phyloP scores from a whole-genome alignment of 371 early-diverging fungal genomes.

The Dichotomocladium elegans region DNA sequence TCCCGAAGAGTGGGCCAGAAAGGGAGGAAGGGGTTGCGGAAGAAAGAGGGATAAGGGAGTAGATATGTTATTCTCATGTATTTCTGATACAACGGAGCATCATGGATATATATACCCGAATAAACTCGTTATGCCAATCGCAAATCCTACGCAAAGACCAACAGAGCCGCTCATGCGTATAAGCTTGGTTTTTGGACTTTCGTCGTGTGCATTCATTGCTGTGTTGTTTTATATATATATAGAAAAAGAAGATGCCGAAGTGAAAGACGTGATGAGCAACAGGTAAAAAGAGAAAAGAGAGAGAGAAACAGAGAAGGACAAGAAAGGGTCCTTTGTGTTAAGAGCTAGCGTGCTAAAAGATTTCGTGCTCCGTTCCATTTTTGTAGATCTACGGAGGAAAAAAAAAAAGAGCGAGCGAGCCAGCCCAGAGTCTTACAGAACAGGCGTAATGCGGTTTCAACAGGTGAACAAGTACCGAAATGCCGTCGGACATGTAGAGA shows the following conservation, averaged over 20 bases:
- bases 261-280: neutral
- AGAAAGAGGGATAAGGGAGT: too few relatives aligned
- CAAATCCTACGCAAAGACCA: constrained; percentile 17
- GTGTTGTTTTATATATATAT: too few relatives aligned
- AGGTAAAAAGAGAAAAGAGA: constrained; percentile 1
- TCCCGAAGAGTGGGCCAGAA: too few relatives aligned
- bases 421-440: too few relatives aligned
- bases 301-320: neutral
- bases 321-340: neutral
- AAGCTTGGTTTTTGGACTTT: constrained; percentile 5
- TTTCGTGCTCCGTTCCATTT: too few relatives aligned
- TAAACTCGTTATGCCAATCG: constrained; percentile 12
- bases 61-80: too few relatives aligned
- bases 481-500: constrained; percentile 51
- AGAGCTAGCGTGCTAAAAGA: neutral
- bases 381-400: too few relatives aligned
- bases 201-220: constrained; percentile 5
- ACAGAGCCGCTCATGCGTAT: constrained; percentile 14
- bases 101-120: constrained; percentile 3
- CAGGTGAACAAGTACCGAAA: constrained; percentile 63
- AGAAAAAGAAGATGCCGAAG: neutral
- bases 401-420: too few relatives aligned
- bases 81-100: too few relatives aligned
- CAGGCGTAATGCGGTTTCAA: constrained; percentile 48
- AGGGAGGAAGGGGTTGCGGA: too few relatives aligned